Evolutionary conservation across 768 basidiomycete genomes (phyloP), one percentile per base, ranked within the genome.

Genomic region (Amanita rubescens): DNA sequence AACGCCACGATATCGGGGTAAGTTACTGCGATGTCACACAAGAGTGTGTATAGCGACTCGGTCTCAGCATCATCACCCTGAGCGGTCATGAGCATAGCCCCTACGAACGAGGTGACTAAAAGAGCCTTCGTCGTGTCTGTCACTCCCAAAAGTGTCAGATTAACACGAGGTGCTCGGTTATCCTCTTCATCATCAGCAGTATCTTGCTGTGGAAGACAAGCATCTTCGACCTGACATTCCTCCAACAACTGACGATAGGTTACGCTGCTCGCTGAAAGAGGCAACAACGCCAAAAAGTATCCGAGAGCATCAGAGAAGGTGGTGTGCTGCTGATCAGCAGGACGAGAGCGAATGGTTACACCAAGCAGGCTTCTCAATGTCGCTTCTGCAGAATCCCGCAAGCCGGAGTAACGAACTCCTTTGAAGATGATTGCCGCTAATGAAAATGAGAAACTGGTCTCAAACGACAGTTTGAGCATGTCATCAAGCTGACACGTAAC

Each of bases 351-450:
- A 48, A 81, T 74, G 32, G 86, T 85, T 35, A 87, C 77, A 27
- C 71, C 67, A 11, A 92, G 70, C 15, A 91, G 69, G 25, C 75
- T 82, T 58, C 84, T 75, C 12, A 93, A 71, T 14, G 80, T 77
- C 3, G 71, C 71, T 57, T 81, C 79, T 1, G 87, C 83, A 11
- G 80, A 75, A 6, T 81, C 79, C 49, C 71, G 79, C 58, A 90
- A 75, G 3, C 75, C 72, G 2, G 81, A 75, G 59, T 85, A 82
- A 22, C 92, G 81, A 52, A 93, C 69, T 37, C 91, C 92, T 63
- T 94, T 93, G 77, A 93, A 90, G 44, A 95, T 80, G 58, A 91
- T 78, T 0, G 89, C 75, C 1, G 90, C 84, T 17, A 96, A 68
- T 11, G 87, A 84, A 67, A 94, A 90, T 6, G 89, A 88, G 68